phyloP scores from a whole-genome alignment of 2,329 filamentous ascomycete genomes.

The Botryotinia calthae region DNA sequence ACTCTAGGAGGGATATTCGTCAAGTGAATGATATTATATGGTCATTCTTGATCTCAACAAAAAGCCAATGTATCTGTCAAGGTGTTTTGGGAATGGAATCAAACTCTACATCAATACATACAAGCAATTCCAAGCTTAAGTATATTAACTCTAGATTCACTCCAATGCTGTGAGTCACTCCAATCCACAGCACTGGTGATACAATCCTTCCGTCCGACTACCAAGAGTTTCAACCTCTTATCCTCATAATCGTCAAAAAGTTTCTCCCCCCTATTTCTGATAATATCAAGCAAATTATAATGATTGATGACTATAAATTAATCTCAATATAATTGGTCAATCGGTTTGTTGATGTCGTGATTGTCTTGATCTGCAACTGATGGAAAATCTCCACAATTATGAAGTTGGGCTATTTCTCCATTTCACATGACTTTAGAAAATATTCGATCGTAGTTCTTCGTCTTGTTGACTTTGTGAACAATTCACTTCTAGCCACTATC shows the following conservation, averaged over 20 bases:
- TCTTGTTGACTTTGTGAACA: background rate
- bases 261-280: background rate
- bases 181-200: background rate
- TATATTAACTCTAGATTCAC: background rate
- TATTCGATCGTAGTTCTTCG: background rate
- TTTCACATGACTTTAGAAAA: background rate
- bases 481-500: too few species aligned
- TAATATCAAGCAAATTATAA: background rate
- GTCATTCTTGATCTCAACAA: background rate
- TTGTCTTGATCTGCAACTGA: background rate
- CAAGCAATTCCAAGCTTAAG: background rate
- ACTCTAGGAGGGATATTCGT: background rate
- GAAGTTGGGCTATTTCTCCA: background rate
- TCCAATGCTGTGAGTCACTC: background rate
- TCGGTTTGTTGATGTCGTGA: background rate
- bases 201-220: background rate
- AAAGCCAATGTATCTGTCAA: background rate
- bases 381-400: background rate
- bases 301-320: background rate
- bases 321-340: background rate
- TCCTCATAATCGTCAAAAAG: background rate
- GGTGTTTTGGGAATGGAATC: background rate
- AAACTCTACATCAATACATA: background rate
- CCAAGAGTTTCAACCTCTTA: background rate
- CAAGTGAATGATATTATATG: background rate